Base-by-base conservation (phyloP, 1,139 yeast species). In the Blastobotrys apis region DNA sequence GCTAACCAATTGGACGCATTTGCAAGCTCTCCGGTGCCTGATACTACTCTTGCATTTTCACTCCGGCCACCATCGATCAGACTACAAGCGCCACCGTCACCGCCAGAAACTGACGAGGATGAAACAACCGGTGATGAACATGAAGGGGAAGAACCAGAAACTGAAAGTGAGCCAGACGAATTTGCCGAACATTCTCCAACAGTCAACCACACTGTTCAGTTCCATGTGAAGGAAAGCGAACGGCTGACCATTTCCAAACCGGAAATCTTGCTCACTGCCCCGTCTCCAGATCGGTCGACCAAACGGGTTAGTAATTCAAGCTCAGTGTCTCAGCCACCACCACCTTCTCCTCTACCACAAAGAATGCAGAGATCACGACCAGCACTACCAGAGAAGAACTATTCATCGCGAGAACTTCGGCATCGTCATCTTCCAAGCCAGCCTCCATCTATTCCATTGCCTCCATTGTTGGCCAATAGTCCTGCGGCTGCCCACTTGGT, bases 51-150 rank as follows among this genome's bases (percentile, higher is more conserved):
- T 16, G 16, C 33, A 15, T 39, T 39, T 39, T 15, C 32, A 4
- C 13, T 6, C 9, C 33, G 44, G 25, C 44, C 44, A 4, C 44
- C 44, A 12, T 29, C 36, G 4, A 33, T 41, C 20, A 27, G 34
- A 9, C 15, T 41, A 9, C 26, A 31, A 21, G 39, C 44, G 5
- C 32, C 43, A 16, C 20, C n/a, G n/a, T n/a, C n/a, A n/a, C n/a
- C n/a, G n/a, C 40, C 40, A n/a, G 33, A 27, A 25, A 37, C n/a
- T n/a, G n/a, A n/a, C 33, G 8, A 21, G n/a, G 27, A 8, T 23
- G 27, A 12, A 23, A 12, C 27, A 23, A 8, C 10, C 27, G 12
- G 27, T 8, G 6, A 17, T 12, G 12, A 22, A 21, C 15, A 35
- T 8, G 4, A 20, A 13, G 16, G 12, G n/a, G 8, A 15, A 21